Evolutionary conservation across 73 alveolate species (phyloP).

Genomic region (Symbiodinium pilosum): DNA sequence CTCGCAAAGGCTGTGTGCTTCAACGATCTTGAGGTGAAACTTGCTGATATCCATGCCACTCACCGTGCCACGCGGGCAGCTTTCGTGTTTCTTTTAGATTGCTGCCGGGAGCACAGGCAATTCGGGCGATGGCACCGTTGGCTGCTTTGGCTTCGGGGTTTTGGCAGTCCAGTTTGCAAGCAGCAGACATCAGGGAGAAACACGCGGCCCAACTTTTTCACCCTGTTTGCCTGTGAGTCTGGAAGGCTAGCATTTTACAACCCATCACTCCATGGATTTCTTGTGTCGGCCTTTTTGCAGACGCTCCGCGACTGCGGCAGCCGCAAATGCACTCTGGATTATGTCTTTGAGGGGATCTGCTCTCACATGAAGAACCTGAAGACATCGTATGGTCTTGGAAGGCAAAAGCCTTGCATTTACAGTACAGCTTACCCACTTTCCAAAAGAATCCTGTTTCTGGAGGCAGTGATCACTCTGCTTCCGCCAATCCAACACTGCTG

Average conservation of each 20-base stretch:
- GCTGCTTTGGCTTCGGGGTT: neutral
- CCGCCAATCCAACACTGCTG: slow-evolving; percentile 1
- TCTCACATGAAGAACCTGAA: neutral
- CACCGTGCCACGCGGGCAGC: neutral
- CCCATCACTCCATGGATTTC: neutral
- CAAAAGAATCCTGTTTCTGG: neutral
- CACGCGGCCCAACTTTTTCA: slow-evolving; percentile 22
- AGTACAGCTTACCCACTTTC: slow-evolving; percentile 37
- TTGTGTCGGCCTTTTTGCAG: neutral
- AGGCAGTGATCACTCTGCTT: neutral
- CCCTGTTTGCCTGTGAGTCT: slow-evolving; percentile 6
- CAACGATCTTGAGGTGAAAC: slow-evolving; percentile 5
- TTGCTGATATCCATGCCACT: neutral
- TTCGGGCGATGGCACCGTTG: neutral
- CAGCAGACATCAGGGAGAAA: neutral
- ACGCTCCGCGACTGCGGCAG: neutral
- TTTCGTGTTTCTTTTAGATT: neutral
- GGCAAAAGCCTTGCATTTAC: slow-evolving; percentile 11
- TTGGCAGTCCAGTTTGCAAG: neutral
- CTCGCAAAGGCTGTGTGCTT: slow-evolving; percentile 3
- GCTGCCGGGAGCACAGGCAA: slow-evolving; percentile 26
- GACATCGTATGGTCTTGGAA: neutral
- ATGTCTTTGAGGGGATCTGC: neutral
- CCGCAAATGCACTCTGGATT: neutral
- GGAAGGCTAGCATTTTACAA: neutral